Base-by-base conservation (phyloP, 2,329 filamentous ascomycete genomes). In the Trichoderma endophyticum region DNA sequence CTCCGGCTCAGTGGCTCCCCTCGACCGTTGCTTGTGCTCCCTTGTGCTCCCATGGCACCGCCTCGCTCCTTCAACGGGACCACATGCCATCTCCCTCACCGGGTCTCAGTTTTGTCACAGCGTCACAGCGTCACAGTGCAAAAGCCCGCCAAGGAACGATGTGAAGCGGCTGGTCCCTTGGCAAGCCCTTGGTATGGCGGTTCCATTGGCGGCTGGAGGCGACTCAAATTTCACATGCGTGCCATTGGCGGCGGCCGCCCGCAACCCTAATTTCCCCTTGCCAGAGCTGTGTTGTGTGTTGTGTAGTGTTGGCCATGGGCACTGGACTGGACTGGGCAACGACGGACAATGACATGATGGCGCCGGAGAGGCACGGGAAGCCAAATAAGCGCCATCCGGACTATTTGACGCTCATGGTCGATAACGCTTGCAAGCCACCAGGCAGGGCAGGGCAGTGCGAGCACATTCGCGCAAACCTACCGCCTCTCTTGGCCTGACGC, bases 141-240 rank as follows among this genome's bases (percentile, higher is more conserved):
- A 24, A 21, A 24, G 51, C 9, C 65, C 30, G 51, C 64, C 48
- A 67, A 67, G 63, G 21, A 21, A 34, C 64, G 21, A 36, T 26
- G n/a, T 51, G 15, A 54, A 32, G 66, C 28, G 26, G 56, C 32
- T 57, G 67, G 67, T 54, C 67, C 54, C 67, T 48, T 62, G 57
- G 57, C 67, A 36, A 15, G 11, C 67, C 43, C 66, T 69, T 69
- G 54, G 56, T 69, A 48, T 43, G 39, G 66, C 64, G 64, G 34
- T 67, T 69, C 65, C 36, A 54, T 70, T 70, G 67, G 67, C 59
- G 57, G 67, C 57, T 62, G 67, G 57, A 18, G 57, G 57, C 30
- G 21, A 62, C 28, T 24, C 67, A 61, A 70, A 70, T 70, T 70
- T 61, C 57, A 70, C 28, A 67, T 62, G 67, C 39, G 30, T 54